phyloP scores from a whole-genome alignment of 768 basidiomycete species.

The Mycena indigotica region DNA sequence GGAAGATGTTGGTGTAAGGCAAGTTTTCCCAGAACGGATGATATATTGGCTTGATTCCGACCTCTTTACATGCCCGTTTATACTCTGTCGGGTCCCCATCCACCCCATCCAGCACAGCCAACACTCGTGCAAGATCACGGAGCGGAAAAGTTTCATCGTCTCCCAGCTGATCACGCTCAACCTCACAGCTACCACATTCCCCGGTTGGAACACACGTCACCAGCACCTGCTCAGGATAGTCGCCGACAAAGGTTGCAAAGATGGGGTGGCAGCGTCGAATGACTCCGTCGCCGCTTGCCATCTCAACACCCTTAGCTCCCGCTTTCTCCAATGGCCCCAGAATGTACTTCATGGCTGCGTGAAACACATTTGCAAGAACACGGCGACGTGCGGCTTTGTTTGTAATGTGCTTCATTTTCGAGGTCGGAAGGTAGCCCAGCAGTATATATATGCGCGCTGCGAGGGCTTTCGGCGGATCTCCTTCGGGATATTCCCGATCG shows the following conservation, averaged over 20 bases:
- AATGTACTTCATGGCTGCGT: conserved; percentile 34
- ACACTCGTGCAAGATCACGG: background rate
- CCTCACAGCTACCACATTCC: conserved; percentile 15
- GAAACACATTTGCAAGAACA: conserved; percentile 36
- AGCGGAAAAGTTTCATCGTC: background rate
- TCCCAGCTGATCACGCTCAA: background rate
- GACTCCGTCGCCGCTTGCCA: conserved; percentile 29
- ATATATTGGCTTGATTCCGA: conserved; percentile 13
- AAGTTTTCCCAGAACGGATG: conserved; percentile 27
- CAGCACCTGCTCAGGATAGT: conserved; percentile 27
- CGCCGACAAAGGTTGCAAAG: conserved; percentile 16
- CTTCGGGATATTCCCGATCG: conserved; percentile 1
- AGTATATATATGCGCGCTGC: background rate
- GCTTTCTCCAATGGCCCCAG: conserved; percentile 30
- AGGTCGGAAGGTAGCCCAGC: background rate
- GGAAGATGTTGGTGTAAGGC: conserved; percentile 33
- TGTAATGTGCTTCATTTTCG: background rate
- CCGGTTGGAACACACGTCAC: conserved; percentile 19
- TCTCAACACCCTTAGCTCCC: conserved; percentile 3
- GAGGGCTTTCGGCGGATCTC: background rate
- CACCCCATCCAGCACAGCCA: background rate
- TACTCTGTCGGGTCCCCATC: conserved; percentile 1
- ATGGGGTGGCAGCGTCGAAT: conserved; percentile 24
- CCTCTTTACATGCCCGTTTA: conserved; percentile 3
- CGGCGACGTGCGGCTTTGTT: conserved; percentile 15